Evolutionary conservation across 1,284 basidiomycete species (phyloP).

Genomic region (Chiua sp.): DNA sequence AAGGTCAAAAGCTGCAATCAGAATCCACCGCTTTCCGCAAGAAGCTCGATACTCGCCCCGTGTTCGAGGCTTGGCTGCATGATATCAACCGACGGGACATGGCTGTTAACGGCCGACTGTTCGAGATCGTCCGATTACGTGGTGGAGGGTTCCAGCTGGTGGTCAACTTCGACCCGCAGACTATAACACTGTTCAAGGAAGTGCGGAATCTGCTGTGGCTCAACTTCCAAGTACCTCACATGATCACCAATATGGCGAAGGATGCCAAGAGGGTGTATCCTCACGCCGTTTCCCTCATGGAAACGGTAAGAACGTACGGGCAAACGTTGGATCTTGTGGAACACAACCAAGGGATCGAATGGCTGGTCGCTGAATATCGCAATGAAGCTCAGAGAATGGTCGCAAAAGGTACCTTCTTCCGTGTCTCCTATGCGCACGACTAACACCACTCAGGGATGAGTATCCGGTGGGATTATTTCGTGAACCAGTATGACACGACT

Average conservation of each 20-base stretch:
- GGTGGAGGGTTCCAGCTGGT: slow-evolving; percentile 87
- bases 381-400: slow-evolving; percentile 94
- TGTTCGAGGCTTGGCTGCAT: slow-evolving; percentile 96
- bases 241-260: slow-evolving; percentile 95
- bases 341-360: slow-evolving; percentile 88
- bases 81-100: slow-evolving; percentile 95
- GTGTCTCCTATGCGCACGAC: neutral
- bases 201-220: slow-evolving; percentile 96
- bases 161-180: slow-evolving; percentile 98
- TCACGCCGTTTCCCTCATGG: slow-evolving; percentile 98
- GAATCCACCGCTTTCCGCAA: slow-evolving; percentile 93
- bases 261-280: slow-evolving; percentile 98
- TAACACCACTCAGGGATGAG: slow-evolving; percentile 68
- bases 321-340: slow-evolving; percentile 93
- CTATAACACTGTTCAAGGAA: slow-evolving; percentile 98
- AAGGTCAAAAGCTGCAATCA: slow-evolving; percentile 95
- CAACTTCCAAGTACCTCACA: slow-evolving; percentile 94
- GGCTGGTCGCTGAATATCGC: slow-evolving; percentile 91
- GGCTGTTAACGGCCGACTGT: slow-evolving; percentile 94
- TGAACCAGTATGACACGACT: slow-evolving; percentile 87
- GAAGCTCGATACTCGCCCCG: slow-evolving; percentile 93
- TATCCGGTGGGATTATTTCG: slow-evolving; percentile 97
- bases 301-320: slow-evolving; percentile 95
- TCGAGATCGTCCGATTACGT: slow-evolving; percentile 89
- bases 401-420: slow-evolving; percentile 62